Evolutionary conservation across 768 basidiomycete genomes (phyloP), one percentile per base, ranked within the genome.

Genomic region (Brasilioporus rufonigricans): DNA sequence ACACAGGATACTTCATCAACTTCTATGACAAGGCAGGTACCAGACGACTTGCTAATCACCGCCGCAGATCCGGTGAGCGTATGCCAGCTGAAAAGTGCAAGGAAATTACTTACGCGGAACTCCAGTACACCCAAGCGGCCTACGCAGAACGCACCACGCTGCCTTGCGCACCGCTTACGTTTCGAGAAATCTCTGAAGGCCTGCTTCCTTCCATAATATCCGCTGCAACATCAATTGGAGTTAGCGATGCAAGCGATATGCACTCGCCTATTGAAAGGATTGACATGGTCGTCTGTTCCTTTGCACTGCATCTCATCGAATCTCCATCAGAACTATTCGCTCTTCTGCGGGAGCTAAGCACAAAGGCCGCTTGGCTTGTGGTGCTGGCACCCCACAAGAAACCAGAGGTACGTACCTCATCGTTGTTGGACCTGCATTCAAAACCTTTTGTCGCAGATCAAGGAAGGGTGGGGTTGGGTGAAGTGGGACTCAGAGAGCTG

Each of bases 321-420:
- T 77, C 76, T 24, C 65, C 82, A 2, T 86, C 83, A 0, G 80
- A 83, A 50, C 72, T 89, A 19, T 91, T 83, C 63, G 73, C 84
- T 9, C 71, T 90, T 9, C 73, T 89, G 13, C 83, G 79, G 73
- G 84, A 86, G 61, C 68, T 90, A 33, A 84, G 83, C 56, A 79
- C 75, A 41, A 83, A 82, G 62, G 76, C 77, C 3, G 70, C 70
- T 31, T 90, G 87, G 86, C 74, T 91, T 10, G 77, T 87, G 32
- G 76, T 90, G 6, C 71, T 88, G 32, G 85, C 85, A 2, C 87
- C 87, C 21, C 87, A 89, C 68, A 91, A 90, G 70, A 87, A 82
- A 59, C 88, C 88, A 19, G 86, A 87, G 70, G 87, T 86, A 58
- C 38, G 64, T 53, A 8, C 18, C 16, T n/a, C 11, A 33, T 53